phyloP scores from a whole-genome alignment of 306 rosid species.

The Coriaria nepalensis region DNA sequence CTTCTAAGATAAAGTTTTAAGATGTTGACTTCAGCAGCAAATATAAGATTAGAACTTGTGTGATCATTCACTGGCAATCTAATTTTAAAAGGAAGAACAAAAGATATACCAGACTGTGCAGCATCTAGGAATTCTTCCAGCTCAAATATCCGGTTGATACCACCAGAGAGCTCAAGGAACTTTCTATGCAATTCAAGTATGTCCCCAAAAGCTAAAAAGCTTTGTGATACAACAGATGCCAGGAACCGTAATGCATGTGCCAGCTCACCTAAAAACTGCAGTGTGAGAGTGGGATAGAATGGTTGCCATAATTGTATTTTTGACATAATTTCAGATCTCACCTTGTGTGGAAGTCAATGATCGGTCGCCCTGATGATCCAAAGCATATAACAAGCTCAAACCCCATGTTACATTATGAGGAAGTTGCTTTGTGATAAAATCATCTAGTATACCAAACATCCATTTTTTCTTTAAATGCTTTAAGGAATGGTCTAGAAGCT shows the following conservation, averaged over 20 bases:
- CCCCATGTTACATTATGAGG: slow-evolving; percentile 99
- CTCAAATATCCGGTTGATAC: slow-evolving; percentile 80
- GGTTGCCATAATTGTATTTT: slow-evolving; percentile 2
- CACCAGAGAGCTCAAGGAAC: slow-evolving; percentile 86
- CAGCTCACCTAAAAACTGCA: slow-evolving; percentile 60
- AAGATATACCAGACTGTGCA: slow-evolving; percentile 62
- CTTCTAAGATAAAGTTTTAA: too few species aligned
- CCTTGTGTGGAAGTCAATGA: slow-evolving; percentile 78
- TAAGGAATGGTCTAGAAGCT: slow-evolving; percentile 65
- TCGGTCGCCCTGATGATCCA: slow-evolving; percentile 84
- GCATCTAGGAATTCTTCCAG: slow-evolving; percentile 85
- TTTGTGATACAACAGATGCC: slow-evolving; percentile 98
- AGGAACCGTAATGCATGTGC: slow-evolving; percentile 96
- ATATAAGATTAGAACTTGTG: too few species aligned
- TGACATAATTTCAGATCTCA: slow-evolving; percentile 15
- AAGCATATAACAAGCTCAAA: slow-evolving; percentile 82
- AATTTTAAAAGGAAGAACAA: slow-evolving; percentile 1
- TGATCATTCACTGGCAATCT: not conserved
- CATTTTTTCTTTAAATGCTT: slow-evolving; percentile 71
- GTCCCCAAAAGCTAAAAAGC: slow-evolving; percentile 98
- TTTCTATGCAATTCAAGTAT: slow-evolving; percentile 86
- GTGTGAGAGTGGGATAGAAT: slow-evolving; percentile 7
- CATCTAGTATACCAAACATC: slow-evolving; percentile 84
- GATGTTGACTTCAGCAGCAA: too few species aligned
- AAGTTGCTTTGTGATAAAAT: slow-evolving; percentile 90